Conservation (phyloP, 73 alveolate species). For the Stentor roeselii region DNA sequence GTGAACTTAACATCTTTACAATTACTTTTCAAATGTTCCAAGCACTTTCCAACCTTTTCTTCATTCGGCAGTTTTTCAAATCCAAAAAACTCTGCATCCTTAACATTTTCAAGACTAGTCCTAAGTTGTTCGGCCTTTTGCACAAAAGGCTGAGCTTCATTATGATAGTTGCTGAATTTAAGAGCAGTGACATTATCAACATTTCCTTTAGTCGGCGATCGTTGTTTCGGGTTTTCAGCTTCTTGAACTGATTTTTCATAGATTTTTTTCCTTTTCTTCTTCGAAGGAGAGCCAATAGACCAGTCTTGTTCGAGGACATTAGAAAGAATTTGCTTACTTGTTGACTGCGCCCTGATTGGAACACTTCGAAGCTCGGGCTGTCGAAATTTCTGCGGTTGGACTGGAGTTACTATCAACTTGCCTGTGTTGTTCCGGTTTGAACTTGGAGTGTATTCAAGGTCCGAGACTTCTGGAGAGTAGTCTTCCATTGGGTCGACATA, state of each 20-base stretch:
- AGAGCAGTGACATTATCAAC: neutral
- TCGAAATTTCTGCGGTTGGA: neutral
- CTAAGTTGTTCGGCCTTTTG: constrained; percentile 1
- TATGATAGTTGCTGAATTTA: constrained; percentile 18
- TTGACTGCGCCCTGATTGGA: neutral
- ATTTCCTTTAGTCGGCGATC: constrained; percentile 14
- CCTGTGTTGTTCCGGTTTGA: neutral
- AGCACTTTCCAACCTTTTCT: neutral
- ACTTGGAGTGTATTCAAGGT: constrained; percentile 3
- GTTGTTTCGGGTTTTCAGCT: neutral
- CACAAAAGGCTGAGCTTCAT: constrained; percentile 12
- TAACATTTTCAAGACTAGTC: neutral
- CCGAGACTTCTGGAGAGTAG: constrained; percentile 12
- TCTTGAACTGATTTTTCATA: neutral
- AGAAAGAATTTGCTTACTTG: constrained; percentile 4
- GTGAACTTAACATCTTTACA: constrained; percentile 12
- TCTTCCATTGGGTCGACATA: constrained; percentile 11
- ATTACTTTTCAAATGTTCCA: neutral
- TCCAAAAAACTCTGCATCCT: neutral
- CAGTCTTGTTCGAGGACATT: constrained; percentile 21
- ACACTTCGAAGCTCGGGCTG: neutral
- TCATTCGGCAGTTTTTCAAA: constrained; percentile 8
- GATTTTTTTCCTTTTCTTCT: constrained; percentile 7
- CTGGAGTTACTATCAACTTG: neutral
- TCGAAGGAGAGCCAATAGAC: constrained; percentile 11